A percentile compares a stretch with the other conserved stretches of the same genome.
These are phyloP conservation scores for Euphorbia lathyris DNA, from an alignment of 345 rosid genomes.

Conservation along the genomic window DNA sequence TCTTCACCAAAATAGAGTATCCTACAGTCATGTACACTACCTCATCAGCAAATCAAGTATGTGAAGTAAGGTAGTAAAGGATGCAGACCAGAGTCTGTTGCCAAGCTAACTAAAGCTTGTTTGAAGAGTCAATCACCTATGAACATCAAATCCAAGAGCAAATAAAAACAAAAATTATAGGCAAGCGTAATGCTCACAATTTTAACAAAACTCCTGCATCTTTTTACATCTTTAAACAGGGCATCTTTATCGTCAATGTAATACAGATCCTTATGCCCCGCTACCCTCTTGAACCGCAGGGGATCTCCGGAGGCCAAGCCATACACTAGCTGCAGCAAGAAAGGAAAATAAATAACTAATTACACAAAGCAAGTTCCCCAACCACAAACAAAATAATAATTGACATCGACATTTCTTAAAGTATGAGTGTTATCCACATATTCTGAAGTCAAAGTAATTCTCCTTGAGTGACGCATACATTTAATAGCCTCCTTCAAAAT, in stretches of 20 bases:
- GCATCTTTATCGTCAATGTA: constrained; percentile 65
- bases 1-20: too few species aligned
- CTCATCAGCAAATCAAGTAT: constrained; percentile 70
- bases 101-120: too few species aligned
- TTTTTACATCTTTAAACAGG: constrained; percentile 69
- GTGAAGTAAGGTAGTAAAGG: constrained; percentile 68
- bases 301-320: constrained; percentile 64
- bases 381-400: background rate
- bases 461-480: too few species aligned
- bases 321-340: constrained; percentile 48
- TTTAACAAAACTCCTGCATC: background rate
- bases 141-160: too few species aligned
- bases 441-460: constrained; percentile 68
- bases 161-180: too few species aligned
- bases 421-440: constrained; percentile 80
- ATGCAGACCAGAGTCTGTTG: constrained; percentile 73
- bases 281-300: too few species aligned
- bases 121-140: too few species aligned
- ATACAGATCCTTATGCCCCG: constrained; percentile 66
- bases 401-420: constrained; percentile 74
- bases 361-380: too few species aligned
- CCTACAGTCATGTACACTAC: constrained; percentile 60
- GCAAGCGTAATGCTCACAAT: background rate
- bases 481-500: constrained; percentile 66
- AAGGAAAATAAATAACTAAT: too few species aligned